Base-by-base conservation (phyloP, 495 filamentous ascomycete species). In the Talaromyces adpressus region DNA sequence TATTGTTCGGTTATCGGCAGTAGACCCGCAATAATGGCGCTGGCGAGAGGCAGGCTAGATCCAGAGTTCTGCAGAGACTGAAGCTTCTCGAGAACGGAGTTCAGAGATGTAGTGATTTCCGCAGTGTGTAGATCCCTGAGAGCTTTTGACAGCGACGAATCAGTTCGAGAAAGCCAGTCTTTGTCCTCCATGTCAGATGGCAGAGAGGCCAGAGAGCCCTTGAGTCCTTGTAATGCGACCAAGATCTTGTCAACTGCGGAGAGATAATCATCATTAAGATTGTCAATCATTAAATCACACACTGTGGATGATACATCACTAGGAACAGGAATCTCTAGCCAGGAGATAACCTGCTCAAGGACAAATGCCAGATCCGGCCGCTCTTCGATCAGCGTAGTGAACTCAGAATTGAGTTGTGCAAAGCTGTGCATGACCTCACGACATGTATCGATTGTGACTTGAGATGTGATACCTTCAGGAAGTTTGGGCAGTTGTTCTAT, bases 1-100 rank as follows among this genome's bases (percentile, higher is more conserved):
- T 92, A 98, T 67, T 91, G 87, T 61, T 86, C 78, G 12, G 94
- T 68, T 54, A 97, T 87, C 0, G 94, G 93, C 4, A 85, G 68
- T 30, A 92, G 73, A 30, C 86, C 82, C 2, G 86, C 82, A 62
- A 91, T 81, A 22, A 93, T 66, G 5, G 88, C 85, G 23, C 81
- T 75, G 3, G 84, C 84, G 34, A 81, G 66, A 32, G 75, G 68
- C 52, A 85, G 72, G 36, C 73, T 71, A 18, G 69, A 54, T 12
- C 68, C 54, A 53, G 71, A 67, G 6, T 80, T 69, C 62, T 85
- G 74, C 7, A 90, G 57, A 49, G 63, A 32, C 22, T 84, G 74
- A 49, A 91, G 70, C 41, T 81, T 72, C 45, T 72, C 67, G n/a
- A 88, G 74, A 6, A 77, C 69, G 12, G 76, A 65, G 22, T 84